Conservation (phyloP, 2,329 filamentous ascomycete species). For the Periconia digitata region DNA sequence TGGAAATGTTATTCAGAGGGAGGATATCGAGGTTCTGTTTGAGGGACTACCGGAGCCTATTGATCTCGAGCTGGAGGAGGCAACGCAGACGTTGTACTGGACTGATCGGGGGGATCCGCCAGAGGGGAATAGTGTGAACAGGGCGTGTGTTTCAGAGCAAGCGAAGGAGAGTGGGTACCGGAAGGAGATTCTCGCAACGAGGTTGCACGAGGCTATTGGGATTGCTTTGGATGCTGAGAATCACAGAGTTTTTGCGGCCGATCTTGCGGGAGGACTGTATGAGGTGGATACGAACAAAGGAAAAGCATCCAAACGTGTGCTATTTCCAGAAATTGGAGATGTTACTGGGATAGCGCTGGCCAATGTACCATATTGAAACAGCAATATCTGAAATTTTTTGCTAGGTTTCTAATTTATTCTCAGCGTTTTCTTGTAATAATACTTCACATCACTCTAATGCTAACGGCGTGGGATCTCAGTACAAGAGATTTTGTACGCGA, state of each 20-base stretch:
- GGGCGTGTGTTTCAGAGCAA: conserved; percentile 17
- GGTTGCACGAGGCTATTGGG: conserved; percentile 27
- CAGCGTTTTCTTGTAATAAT: no score
- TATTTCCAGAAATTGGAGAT: conserved; percentile 16
- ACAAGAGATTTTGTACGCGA: no score
- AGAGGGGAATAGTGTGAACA: conserved; percentile 57
- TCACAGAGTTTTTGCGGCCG: conserved; percentile 14
- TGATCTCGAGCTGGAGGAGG: conserved; percentile 58
- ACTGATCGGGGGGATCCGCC: conserved; percentile 63
- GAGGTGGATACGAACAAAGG: conserved; percentile 16
- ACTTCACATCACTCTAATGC: no score
- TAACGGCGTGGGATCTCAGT: no score
- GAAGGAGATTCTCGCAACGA: conserved; percentile 14
- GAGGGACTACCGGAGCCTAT: conserved; percentile 45
- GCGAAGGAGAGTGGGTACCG: neutral
- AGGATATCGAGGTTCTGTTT: conserved; percentile 27
- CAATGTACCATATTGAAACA: neutral
- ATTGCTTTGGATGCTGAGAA: conserved; percentile 14
- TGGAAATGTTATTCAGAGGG: neutral
- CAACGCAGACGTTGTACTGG: conserved; percentile 56
- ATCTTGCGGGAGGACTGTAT: conserved; percentile 21
- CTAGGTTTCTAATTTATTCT: no score
- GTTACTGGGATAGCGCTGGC: conserved; percentile 18
- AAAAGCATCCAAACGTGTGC: conserved; percentile 13
- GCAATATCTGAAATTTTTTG: no score